A percentile compares a stretch with the other conserved stretches of the same genome.
Conservation (phyloP, 1,284 basidiomycete species). For the Marasmius tenuissimus region DNA sequence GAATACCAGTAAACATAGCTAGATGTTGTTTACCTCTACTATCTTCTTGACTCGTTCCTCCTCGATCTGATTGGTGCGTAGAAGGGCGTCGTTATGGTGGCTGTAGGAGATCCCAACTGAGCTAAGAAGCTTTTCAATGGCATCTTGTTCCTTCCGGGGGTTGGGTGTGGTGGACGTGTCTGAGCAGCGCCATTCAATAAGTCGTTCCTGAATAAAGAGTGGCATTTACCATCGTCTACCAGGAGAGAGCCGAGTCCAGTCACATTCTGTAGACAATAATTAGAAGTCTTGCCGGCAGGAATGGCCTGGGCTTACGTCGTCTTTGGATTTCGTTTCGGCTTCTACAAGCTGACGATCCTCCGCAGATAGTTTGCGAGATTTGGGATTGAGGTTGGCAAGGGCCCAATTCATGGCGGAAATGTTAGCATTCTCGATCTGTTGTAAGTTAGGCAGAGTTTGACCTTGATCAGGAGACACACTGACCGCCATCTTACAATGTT, state of each 20-base stretch:
- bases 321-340: conserved; percentile 52
- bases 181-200: conserved; percentile 5
- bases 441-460: not conserved
- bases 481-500: conserved; percentile 69
- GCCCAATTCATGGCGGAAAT: conserved; percentile 78
- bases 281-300: not conserved
- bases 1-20: not conserved
- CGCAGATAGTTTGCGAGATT: conserved; percentile 36
- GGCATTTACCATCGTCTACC: conserved; percentile 61
- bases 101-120: conserved; percentile 65
- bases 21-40: conserved; percentile 42
- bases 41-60: conserved; percentile 56
- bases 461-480: not conserved
- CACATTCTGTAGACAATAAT: conserved; percentile 44
- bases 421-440: conserved; percentile 73
- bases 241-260: conserved; percentile 65
- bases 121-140: conserved; percentile 57
- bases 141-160: conserved; percentile 35
- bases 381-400: conserved; percentile 59
- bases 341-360: conserved; percentile 42
- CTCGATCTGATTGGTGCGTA: conserved; percentile 68
- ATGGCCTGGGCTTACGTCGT: conserved; percentile 41
- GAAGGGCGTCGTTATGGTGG: conserved; percentile 70
- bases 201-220: not conserved
- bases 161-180: conserved; percentile 27